These are phyloP conservation scores for Mortierella claussenii DNA, from an alignment of 192 early-diverging fungal genomes.

Conservation along the genomic window DNA sequence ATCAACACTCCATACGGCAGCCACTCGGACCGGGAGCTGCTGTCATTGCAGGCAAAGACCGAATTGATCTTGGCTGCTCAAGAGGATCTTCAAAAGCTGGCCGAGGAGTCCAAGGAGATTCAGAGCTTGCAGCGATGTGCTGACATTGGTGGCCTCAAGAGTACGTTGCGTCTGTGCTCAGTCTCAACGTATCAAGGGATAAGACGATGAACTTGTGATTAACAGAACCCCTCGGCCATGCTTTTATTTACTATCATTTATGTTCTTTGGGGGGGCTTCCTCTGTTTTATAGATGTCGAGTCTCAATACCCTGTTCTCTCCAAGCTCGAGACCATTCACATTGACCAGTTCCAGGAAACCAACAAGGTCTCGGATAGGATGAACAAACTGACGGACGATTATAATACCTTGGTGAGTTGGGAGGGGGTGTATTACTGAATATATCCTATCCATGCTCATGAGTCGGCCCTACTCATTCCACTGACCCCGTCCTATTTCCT, in stretches of 20 bases:
- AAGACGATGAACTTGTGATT: too few relatives aligned
- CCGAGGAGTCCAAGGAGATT: conserved; percentile 48
- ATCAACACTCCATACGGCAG: conserved; percentile 20
- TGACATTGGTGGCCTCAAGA: conserved; percentile 49
- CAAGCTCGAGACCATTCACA: conserved; percentile 41
- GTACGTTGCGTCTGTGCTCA: conserved; percentile 16
- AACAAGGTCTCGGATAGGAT: conserved; percentile 40
- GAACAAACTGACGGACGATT: conserved; percentile 46
- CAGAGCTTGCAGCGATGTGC: conserved; percentile 41
- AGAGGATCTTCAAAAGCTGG: conserved; percentile 26
- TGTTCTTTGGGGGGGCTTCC: too few relatives aligned
- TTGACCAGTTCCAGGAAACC: conserved; percentile 33
- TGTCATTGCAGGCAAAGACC: conserved; percentile 37
- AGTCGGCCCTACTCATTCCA: neutral
- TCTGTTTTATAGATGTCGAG: conserved; percentile 18
- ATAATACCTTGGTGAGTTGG: conserved; percentile 25
- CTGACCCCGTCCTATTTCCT: neutral
- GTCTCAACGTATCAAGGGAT: too few relatives aligned
- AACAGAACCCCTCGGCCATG: too few relatives aligned
- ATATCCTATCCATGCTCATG: neutral
- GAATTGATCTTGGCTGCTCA: conserved; percentile 38
- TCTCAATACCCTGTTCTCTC: conserved; percentile 36
- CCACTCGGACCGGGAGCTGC: conserved; percentile 33
- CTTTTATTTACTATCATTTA: too few relatives aligned
- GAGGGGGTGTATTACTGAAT: neutral